These are phyloP conservation scores for Beauveria pseudobassiana DNA, from an alignment of 2,329 filamentous ascomycete species.

Conservation along the genomic window DNA sequence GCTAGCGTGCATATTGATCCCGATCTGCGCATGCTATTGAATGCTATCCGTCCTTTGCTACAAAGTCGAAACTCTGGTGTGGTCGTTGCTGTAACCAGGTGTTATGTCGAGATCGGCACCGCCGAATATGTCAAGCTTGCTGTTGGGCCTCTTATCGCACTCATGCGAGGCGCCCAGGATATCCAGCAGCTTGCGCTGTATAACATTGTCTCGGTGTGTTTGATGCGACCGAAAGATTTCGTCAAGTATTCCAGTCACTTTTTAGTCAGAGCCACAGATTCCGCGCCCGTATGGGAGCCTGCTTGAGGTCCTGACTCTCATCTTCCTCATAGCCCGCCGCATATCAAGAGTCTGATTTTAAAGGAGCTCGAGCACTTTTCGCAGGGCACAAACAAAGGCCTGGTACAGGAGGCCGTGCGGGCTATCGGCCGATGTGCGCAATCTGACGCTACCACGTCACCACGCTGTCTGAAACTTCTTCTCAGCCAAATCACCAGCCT, in stretches of 20 bases:
- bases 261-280: slow-evolving; percentile 71
- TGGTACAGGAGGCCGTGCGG: slow-evolving; percentile 83
- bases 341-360: slow-evolving; percentile 78
- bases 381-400: slow-evolving; percentile 59
- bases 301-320: slow-evolving; percentile 79
- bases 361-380: slow-evolving; percentile 94
- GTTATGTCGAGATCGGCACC: slow-evolving; percentile 79
- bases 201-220: slow-evolving; percentile 90
- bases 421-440: slow-evolving; percentile 93
- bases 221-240: slow-evolving; percentile 70
- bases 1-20: slow-evolving; percentile 63
- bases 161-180: slow-evolving; percentile 77
- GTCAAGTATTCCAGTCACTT: slow-evolving; percentile 86
- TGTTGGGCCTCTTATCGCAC: slow-evolving; percentile 76
- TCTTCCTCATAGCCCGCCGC: slow-evolving; percentile 73
- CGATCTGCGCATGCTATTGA: slow-evolving; percentile 75
- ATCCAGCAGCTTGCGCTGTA: slow-evolving; percentile 85
- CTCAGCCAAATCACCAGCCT: slow-evolving; percentile 81
- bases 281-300: slow-evolving; percentile 77
- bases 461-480: slow-evolving; percentile 74
- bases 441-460: slow-evolving; percentile 60
- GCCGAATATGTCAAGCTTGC: slow-evolving; percentile 65
- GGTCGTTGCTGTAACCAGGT: slow-evolving; percentile 76
- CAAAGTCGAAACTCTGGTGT: slow-evolving; percentile 92
- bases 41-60: slow-evolving; percentile 72